Conservation (phyloP, 208 protist genomes). For the Trypanosoma lewisi region DNA sequence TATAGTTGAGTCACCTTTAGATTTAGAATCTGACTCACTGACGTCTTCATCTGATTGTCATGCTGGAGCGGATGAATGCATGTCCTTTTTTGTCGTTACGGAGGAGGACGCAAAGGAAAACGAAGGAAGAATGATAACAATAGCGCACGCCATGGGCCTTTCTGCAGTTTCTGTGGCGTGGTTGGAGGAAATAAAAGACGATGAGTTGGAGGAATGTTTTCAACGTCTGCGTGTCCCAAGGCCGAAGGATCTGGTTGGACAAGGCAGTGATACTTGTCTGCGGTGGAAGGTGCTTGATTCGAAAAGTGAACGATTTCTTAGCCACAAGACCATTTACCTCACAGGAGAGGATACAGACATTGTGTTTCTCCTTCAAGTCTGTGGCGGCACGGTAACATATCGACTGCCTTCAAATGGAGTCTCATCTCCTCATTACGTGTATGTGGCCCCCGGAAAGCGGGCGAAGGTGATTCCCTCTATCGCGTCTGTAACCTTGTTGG, state of each 20-base stretch:
- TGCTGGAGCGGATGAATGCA: neutral
- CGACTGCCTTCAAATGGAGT: neutral
- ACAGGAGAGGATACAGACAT: conserved; percentile 7
- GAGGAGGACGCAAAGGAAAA: conserved; percentile 9
- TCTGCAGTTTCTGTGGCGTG: conserved; percentile 40
- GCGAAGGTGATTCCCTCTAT: conserved; percentile 19
- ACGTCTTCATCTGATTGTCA: neutral
- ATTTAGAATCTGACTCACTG: neutral
- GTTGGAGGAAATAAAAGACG: conserved; percentile 21
- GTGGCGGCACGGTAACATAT: conserved; percentile 15
- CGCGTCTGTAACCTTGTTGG: conserved; percentile 34
- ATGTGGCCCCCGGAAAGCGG: conserved; percentile 25
- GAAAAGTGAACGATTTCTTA: conserved; percentile 16
- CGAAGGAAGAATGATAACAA: conserved; percentile 1
- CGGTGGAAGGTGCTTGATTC: conserved; percentile 10
- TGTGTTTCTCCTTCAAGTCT: conserved; percentile 10
- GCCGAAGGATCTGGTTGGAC: conserved; percentile 7
- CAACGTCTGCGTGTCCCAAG: neutral
- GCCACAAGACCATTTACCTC: conserved; percentile 21
- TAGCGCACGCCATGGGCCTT: conserved; percentile 54
- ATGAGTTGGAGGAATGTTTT: neutral
- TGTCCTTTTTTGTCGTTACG: conserved; percentile 11
- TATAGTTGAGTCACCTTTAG: conserved; percentile 2
- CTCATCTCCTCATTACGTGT: conserved; percentile 29
- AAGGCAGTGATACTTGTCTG: neutral